These are phyloP conservation scores for Saksenaea oblongispora DNA, from an alignment of 371 early-diverging fungal genomes.

Conservation along the genomic window DNA sequence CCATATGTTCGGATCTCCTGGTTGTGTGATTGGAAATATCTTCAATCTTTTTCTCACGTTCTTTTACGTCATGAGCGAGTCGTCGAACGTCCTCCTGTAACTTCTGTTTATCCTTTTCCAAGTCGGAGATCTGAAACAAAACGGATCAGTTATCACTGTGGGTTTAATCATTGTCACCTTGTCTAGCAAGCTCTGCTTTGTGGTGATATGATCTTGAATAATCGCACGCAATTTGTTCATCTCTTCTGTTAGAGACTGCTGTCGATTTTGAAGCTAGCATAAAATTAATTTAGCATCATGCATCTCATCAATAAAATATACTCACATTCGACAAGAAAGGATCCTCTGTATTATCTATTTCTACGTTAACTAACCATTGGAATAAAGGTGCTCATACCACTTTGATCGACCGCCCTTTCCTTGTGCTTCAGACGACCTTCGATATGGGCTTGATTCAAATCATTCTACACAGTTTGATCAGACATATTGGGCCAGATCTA, in stretches of 20 bases:
- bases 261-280: conserved; percentile 16
- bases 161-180: conserved; percentile 17
- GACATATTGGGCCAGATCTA: neutral
- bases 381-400: neutral
- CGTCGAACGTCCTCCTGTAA: conserved; percentile 23
- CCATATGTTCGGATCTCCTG: neutral
- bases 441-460: conserved; percentile 19
- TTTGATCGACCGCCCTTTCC: neutral
- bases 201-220: conserved; percentile 25
- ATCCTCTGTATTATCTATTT: neutral
- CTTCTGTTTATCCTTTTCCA: conserved; percentile 36
- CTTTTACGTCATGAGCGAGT: conserved; percentile 14
- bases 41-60: conserved; percentile 17
- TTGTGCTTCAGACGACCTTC: neutral
- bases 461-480: conserved; percentile 12
- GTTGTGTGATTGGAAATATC: conserved; percentile 2
- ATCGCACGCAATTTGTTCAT: conserved; percentile 20
- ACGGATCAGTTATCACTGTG: neutral
- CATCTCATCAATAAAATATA: neutral
- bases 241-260: conserved; percentile 24
- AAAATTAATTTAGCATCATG: neutral
- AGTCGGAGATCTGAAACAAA: conserved; percentile 24
- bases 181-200: conserved; percentile 17
- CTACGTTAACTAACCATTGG: neutral
- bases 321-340: conserved; percentile 1